Base-by-base conservation (phyloP, 2,329 filamentous ascomycete species). In the Microcera coccophila region DNA sequence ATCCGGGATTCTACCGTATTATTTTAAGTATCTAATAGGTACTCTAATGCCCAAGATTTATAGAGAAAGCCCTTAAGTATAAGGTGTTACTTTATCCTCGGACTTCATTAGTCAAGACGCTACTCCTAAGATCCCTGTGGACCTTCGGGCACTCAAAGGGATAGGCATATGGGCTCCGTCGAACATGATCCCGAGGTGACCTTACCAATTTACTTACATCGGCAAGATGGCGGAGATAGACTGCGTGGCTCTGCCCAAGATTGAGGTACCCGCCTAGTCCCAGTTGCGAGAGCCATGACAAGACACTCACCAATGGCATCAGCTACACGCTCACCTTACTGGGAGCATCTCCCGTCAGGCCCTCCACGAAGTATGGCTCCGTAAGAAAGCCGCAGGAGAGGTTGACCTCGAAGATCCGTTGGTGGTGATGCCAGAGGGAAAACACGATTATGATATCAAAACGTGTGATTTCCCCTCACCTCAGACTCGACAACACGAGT, bases 311-410 rank as follows among this genome's bases (percentile, higher is more conserved):
- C 11, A 32, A n/a, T n/a, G n/a, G n/a, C n/a, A n/a, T n/a, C 36
- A 90, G 83, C 76, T 91, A 40, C 87, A 93, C 57, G 87, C 87
- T 48, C 87, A 93, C 64, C 74, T 93, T 34, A 87, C 81, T 31
- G 87, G 87, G 40, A 89, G 84, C 62, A 87, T 93, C 62, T 84
- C 79, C 59, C 79, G 84, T 22, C 68, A 79, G 55, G 83, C 79
- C 47, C 78, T 93, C 2, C 85, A 89, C 59, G 76, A 87, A 28
- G 81, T 91, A 59, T 93, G 87, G 86, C 54, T 68, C 36, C 62
- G 63, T 41, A 86, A 82, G 60, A 79, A 76, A 45, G 66, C 68
- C 3, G 65, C 74, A 7, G 69, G 73, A 4, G 59, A 71, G 17
- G 75, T 81, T 3, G 61, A 72, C 9, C 67, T 90, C 1, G 71